Evolutionary conservation across 2,329 filamentous ascomycete species (phyloP), one percentile per base, ranked within the genome.

Genomic region (Claviceps sp.): DNA sequence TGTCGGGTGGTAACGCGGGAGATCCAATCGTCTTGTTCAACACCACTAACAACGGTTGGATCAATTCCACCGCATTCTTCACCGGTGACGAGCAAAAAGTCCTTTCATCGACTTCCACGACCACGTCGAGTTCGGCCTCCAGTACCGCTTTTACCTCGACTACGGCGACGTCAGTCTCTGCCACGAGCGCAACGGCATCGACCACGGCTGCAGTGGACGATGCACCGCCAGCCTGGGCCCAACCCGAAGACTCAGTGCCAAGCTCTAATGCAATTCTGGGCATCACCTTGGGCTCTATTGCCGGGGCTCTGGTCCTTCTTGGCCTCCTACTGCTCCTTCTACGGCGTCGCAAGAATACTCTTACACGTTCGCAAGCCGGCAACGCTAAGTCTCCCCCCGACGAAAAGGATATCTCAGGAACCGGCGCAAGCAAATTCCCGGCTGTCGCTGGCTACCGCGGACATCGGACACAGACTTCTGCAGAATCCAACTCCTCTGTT

Each of bases 261-360:
- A 62, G 65, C 54, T 62, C 71, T 63, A 71, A 76, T 67, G 58
- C 81, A 7, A 84, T 95, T 30, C 75, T 96, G 1, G 90, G 87
- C 37, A 86, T 87, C 49, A 86, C 86, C 0, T 75, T 97, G 1
- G 89, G 90, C 13, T 82, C 84, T n/a, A 81, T 95, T 22, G 78
- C 86, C 50, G 88, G 86, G 18, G 71, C 88, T 50, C 81, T 85
- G 20, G 69, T 81, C 0, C 63, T 95, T 6, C 71, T 94, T n/a
- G 74, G 86, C 26, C 65, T 86, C 1, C 63, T 88, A n/a, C 74
- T 96, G 20, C 71, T 93, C 49, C 72, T 85, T 8, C 51, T 70
- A 11, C 61, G 66, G 44, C 64, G 64, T 20, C 62, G 77, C 58
- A 81, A 78, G 63, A 75, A 76, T 59, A 76, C 76, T 58, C 77